phyloP scores from a whole-genome alignment of 2,329 filamentous ascomycete genomes.

The Trichoderma sp. region DNA sequence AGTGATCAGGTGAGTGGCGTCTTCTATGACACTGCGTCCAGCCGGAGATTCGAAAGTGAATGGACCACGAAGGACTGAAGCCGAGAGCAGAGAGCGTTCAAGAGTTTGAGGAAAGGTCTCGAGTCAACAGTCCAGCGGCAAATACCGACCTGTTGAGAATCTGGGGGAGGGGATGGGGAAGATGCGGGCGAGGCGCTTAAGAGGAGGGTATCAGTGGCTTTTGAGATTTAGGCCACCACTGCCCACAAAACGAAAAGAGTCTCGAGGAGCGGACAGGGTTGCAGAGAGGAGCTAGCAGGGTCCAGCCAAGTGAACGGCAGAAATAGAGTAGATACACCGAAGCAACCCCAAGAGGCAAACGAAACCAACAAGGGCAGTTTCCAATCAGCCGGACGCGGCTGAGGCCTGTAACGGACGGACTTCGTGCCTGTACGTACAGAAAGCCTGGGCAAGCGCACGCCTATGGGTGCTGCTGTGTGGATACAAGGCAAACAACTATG shows the following conservation, averaged over 20 bases:
- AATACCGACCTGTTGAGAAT: constrained; percentile 16
- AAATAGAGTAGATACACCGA: constrained; percentile 30
- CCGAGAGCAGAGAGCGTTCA: not conserved
- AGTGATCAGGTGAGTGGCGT: constrained; percentile 2
- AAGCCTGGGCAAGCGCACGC: constrained; percentile 12
- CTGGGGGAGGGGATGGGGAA: constrained; percentile 27
- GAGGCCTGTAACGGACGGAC: constrained; percentile 23
- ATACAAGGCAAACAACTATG: constrained; percentile 26
- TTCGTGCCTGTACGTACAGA: constrained; percentile 7
- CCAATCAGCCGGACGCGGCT: constrained; percentile 33
- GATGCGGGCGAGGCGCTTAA: constrained; percentile 21
- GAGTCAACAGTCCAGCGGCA: constrained; percentile 2
- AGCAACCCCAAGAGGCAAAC: constrained; percentile 29
- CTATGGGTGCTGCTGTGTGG: constrained; percentile 9
- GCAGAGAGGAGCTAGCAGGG: constrained; percentile 27
- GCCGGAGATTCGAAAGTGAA: not conserved
- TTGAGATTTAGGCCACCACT: constrained; percentile 31
- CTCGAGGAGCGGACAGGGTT: constrained; percentile 10
- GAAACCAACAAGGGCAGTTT: constrained; percentile 31
- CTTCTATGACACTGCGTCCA: constrained; percentile 17
- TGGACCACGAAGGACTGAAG: not conserved
- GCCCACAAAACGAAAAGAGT: constrained; percentile 15
- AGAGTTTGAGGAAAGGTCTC: not conserved
- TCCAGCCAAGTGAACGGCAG: constrained; percentile 18
- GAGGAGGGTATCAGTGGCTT: constrained; percentile 33